Evolutionary conservation across 768 basidiomycete species (phyloP), one percentile per base, ranked within the genome.

Genomic region (Agaricus sinodeliciosus): DNA sequence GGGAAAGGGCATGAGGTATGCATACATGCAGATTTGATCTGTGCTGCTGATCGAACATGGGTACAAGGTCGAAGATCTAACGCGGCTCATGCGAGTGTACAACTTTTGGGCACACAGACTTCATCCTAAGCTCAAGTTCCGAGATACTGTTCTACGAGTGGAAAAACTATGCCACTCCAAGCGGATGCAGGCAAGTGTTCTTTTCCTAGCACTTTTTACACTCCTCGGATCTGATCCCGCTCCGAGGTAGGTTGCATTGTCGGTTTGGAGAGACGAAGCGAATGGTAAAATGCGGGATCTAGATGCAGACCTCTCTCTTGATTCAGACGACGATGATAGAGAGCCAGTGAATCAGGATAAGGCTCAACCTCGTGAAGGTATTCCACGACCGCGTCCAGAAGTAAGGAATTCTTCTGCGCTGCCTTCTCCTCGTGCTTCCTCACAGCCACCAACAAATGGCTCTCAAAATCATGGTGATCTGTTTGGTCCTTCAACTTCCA

Each of bases 101-200:
- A 92, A 94, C 62, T 88, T 93, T 60, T 99, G 96, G 96, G 79
- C 92, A 3, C 96, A 98, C 70, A 80, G 78, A 60, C 75, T 99
- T 75, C 94, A 87, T 63, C 96, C 96, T 4, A 91, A 87, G 62
- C 85, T 81, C 3, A 84, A 86, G 37, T 96, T 98, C 66, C 75
- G 76, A 42, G 94, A 96, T 62, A 95, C 93, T 0, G 82, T 95
- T 4, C 71, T 81, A 28, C 78, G 87, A 9, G 81, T 98, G 9
- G 95, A 99, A 72, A 90, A 86, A 60, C 67, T 96, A 9, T 96
- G 91, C 63, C 88, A 89, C 59, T 85, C 88, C 5, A 82, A 82
- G 47, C 80, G 88, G 12, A 88, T 97, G 85, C 78, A 87, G 69
- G 95, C 96, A 63, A 56, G 81, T 71, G 13, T 18, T 12, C 26